Base-by-base conservation (phyloP, 768 basidiomycete species). In the Mycena belliarum region DNA sequence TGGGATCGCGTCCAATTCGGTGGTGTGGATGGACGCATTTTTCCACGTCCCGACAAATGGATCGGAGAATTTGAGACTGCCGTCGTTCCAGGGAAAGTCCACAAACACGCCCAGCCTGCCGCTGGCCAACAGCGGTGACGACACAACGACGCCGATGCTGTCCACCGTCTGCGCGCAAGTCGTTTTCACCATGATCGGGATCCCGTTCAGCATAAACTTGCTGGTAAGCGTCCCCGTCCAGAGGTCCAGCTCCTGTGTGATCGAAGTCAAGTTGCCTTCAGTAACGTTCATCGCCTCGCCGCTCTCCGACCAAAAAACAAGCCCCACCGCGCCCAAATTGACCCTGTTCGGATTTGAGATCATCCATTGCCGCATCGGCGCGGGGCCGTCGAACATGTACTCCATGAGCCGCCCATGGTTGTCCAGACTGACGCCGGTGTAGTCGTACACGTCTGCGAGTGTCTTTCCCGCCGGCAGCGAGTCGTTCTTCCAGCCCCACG, bases 401-500 rank as follows among this genome's bases (percentile, higher is more conserved):
- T 79, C 66, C 10, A 84, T 81, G 2, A 70, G 72, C 16, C 75
- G 70, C 0, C 78, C 82, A 60, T 83, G 82, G 57, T 79, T 82
- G 47, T 73, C 65, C 81, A 79, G 81, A 55, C 75, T 77, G 38
- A 72, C 74, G 11, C 84, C 83, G 2, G 71, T 68, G 63, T 83
- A 85, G 15, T 71, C 61, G n/a, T 76, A 70, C 4, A 83, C 67
- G 54, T 83, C 79, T 35, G 66, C 69, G 49, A 72, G 61, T 2
- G 79, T 80, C 49, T 71, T 69, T 6, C 74, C 75, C 1, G 68
- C 56, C 1, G 83, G 83, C 4, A 84, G 68, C 6, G 77, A 76
- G 67, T 84, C 82, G 67, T 83, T 84, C 66, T 84, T 84, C 82
- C 81, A 84, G 2, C 80, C 82, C 84, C 84, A 84, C 15, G 77